These are phyloP conservation scores for Lasiodiplodia theobromae DNA, from an alignment of 2,329 filamentous ascomycete species.

Conservation along the genomic window DNA sequence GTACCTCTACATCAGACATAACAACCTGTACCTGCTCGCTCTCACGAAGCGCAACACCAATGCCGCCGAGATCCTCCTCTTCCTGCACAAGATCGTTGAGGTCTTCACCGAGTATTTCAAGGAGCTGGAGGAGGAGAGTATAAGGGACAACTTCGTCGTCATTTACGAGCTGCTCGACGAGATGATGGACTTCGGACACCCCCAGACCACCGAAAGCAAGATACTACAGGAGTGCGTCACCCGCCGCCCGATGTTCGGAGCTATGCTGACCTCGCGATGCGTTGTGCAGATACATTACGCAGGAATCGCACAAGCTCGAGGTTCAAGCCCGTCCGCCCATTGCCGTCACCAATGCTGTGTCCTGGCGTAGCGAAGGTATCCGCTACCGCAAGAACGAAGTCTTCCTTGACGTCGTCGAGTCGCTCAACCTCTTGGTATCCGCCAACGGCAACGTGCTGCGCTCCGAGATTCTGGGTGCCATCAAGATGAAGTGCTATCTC, in stretches of 20 bases:
- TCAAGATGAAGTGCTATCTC: slow-evolving; percentile 99
- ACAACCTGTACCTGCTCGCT: slow-evolving; percentile 97
- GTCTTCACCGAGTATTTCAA: slow-evolving; percentile 99
- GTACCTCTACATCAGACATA: slow-evolving; percentile 99
- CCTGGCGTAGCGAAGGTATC: slow-evolving; percentile 97
- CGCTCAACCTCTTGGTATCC: slow-evolving; percentile 92
- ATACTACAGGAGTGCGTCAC: slow-evolving; percentile 82
- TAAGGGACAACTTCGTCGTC: slow-evolving; percentile 98
- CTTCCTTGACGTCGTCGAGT: slow-evolving; percentile 96
- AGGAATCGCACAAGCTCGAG: slow-evolving; percentile 98
- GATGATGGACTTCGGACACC: slow-evolving; percentile 99
- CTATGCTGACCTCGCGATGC: background rate
- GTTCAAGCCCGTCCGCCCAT: slow-evolving; percentile 95
- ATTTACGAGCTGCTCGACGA: slow-evolving; percentile 99
- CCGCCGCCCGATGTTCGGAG: background rate
- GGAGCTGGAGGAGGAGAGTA: slow-evolving; percentile 96
- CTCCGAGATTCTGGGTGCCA: slow-evolving; percentile 93
- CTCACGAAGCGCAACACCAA: slow-evolving; percentile 99
- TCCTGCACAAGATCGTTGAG: slow-evolving; percentile 97
- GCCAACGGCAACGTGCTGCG: slow-evolving; percentile 93
- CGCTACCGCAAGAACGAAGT: slow-evolving; percentile 99
- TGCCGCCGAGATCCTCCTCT: slow-evolving; percentile 96
- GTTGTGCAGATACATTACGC: slow-evolving; percentile 79
- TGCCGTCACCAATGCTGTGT: slow-evolving; percentile 96
- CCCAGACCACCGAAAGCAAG: slow-evolving; percentile 97